These are phyloP conservation scores for Dovyalis caffra DNA, from an alignment of 345 rosid species.

Conservation along the genomic window DNA sequence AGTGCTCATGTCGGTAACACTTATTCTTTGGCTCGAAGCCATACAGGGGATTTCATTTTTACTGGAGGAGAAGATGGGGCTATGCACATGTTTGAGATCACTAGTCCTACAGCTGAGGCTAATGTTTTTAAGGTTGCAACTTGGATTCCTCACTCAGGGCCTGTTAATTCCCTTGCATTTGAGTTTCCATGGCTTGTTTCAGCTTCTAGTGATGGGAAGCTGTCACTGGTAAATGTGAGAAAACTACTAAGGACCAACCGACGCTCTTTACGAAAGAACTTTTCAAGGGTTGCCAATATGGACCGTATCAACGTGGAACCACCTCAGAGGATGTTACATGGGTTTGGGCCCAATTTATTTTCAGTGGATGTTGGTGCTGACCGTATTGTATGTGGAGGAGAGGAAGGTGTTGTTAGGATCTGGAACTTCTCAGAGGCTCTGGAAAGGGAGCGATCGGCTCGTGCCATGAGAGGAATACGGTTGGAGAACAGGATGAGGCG, in stretches of 20 bases:
- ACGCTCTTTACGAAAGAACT: conserved; percentile 30
- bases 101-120: conserved; percentile 14
- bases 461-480: conserved; percentile 60
- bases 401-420: conserved; percentile 76
- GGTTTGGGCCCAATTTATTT: conserved; percentile 65
- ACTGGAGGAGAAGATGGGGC: conserved; percentile 94
- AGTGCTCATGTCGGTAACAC: conserved; percentile 67
- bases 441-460: conserved; percentile 65
- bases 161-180: conserved; percentile 75
- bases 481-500: conserved; percentile 81
- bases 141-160: conserved; percentile 84
- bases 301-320: conserved; percentile 54
- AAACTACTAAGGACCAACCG: conserved; percentile 59
- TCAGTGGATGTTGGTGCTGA: conserved; percentile 83
- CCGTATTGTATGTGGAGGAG: conserved; percentile 87
- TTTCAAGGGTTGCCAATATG: conserved; percentile 25
- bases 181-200: conserved; percentile 99
- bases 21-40: conserved; percentile 73
- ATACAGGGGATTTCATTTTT: conserved; percentile 76
- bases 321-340: conserved; percentile 91
- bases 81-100: conserved; percentile 82
- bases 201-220: conserved; percentile 80
- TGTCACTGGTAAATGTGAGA: conserved; percentile 73
- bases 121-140: conserved; percentile 53
- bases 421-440: conserved; percentile 89